phyloP scores from a whole-genome alignment of 306 rosid species.

The Prunus padus region DNA sequence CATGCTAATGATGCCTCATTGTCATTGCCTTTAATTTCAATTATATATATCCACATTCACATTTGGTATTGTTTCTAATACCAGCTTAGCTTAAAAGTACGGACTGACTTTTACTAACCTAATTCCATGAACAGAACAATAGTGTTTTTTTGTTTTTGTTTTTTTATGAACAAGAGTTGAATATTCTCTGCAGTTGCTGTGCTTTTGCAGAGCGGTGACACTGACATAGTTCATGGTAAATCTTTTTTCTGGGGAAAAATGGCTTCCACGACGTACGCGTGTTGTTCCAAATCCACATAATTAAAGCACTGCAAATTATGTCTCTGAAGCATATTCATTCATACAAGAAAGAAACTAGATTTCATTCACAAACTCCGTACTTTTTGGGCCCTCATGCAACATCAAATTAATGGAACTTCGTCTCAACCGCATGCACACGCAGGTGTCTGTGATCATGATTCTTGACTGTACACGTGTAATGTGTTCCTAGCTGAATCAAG shows the following conservation, averaged over 20 bases:
- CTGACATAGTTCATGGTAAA: neutral
- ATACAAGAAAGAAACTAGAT: neutral
- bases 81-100: neutral
- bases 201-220: neutral
- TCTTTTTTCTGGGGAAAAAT: neutral
- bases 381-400: slow-evolving; percentile 11
- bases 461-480: neutral
- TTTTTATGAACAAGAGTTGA: neutral
- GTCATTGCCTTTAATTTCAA: neutral
- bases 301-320: slow-evolving; percentile 19
- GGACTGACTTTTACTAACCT: neutral
- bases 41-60: neutral
- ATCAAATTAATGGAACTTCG: slow-evolving; percentile 3
- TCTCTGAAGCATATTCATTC: slow-evolving; percentile 8
- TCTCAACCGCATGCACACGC: slow-evolving; percentile 8
- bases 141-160: neutral
- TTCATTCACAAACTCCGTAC: neutral
- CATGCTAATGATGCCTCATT: neutral
- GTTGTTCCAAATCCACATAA: slow-evolving; percentile 10
- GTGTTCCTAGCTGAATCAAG: slow-evolving; percentile 10
- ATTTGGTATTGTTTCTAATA: neutral
- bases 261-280: slow-evolving; percentile 1
- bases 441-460: slow-evolving; percentile 10
- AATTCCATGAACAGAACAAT: neutral
- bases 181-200: neutral